phyloP scores from a whole-genome alignment of 2,329 filamentous ascomycete species.

The Neodidymelliopsis sp. region DNA sequence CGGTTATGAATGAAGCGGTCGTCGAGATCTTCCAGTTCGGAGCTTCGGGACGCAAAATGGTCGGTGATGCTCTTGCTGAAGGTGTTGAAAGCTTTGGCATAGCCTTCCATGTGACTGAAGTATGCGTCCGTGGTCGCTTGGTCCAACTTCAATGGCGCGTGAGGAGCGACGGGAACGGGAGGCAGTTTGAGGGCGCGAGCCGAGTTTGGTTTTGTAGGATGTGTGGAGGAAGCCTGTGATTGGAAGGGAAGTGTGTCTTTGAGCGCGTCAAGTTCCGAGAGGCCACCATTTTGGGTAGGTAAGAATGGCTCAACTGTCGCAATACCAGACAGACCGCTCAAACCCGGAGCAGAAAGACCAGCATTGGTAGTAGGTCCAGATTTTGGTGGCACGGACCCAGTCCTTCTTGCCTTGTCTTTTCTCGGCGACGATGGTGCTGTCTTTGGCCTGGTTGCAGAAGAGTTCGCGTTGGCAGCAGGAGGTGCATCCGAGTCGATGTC shows the following conservation, averaged over 20 bases:
- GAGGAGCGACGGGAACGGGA: conserved; percentile 60
- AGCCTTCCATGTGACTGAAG: conserved; percentile 60
- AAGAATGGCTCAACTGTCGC: conserved; percentile 59
- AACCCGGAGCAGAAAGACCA: conserved; percentile 27
- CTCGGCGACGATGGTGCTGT: conserved; percentile 13
- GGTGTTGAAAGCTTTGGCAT: conserved; percentile 63
- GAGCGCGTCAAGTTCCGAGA: conserved; percentile 63
- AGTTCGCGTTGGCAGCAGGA: conserved; percentile 21
- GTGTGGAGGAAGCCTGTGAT: conserved; percentile 58
- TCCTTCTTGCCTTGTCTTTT: conserved; percentile 12
- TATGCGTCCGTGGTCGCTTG: conserved; percentile 60
- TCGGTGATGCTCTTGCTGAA: conserved; percentile 64
- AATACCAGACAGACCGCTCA: conserved; percentile 60
- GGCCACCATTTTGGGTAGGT: conserved; percentile 54
- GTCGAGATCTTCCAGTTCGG: conserved; percentile 53
- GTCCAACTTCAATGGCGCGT: conserved; percentile 53
- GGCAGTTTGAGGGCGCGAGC: conserved; percentile 57
- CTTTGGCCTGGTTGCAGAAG: conserved; percentile 14
- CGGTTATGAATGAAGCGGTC: conserved; percentile 59
- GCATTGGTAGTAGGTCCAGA: conserved; percentile 22
- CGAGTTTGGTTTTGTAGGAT: conserved; percentile 51
- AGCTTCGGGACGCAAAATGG: conserved; percentile 63
- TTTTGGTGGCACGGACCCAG: conserved; percentile 15
- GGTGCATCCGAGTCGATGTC: conserved; percentile 55
- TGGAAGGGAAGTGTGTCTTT: conserved; percentile 64